Evolutionary conservation across 1,139 yeast species (phyloP).

Genomic region (Candida glucosophila): DNA sequence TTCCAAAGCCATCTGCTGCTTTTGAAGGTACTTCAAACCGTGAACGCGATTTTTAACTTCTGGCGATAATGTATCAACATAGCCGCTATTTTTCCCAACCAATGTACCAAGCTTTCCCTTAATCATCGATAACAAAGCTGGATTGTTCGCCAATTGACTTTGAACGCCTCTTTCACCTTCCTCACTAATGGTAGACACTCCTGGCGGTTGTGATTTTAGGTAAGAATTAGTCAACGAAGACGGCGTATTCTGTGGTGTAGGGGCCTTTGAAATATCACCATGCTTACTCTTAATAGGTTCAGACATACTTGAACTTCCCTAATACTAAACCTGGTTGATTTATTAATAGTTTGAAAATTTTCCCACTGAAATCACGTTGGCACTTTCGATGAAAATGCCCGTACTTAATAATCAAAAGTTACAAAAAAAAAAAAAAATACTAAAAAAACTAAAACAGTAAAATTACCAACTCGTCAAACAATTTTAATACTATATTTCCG

Average conservation of each 20-base stretch:
- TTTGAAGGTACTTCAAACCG: conserved; percentile 82
- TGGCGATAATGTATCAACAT: conserved; percentile 71
- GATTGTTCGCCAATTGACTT: conserved; percentile 59
- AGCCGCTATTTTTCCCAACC: conserved; percentile 83
- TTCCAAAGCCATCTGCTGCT: conserved; percentile 73
- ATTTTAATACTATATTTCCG: no score
- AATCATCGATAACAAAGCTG: conserved; percentile 74
- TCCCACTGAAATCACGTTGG: no score
- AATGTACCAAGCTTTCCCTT: conserved; percentile 82
- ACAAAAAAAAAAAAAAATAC: no score
- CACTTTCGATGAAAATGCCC: no score
- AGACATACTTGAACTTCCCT: no score
- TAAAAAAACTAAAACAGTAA: no score
- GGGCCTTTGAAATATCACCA: conserved; percentile 84
- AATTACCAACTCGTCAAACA: no score
- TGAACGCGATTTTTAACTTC: conserved; percentile 67
- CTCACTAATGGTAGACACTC: conserved; percentile 72
- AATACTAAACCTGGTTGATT: no score
- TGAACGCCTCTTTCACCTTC: conserved; percentile 34
- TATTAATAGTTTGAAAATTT: no score
- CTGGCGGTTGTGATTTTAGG: conserved; percentile 62
- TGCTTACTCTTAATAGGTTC: conserved; percentile 62
- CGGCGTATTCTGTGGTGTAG: conserved; percentile 98
- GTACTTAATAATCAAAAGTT: no score
- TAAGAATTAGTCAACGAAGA: conserved; percentile 78